Percentiles rank a stretch among this genome's conserved stretches.
Conservation (phyloP, 2,329 filamentous ascomycete species). For the Sporothrix curviconia region DNA sequence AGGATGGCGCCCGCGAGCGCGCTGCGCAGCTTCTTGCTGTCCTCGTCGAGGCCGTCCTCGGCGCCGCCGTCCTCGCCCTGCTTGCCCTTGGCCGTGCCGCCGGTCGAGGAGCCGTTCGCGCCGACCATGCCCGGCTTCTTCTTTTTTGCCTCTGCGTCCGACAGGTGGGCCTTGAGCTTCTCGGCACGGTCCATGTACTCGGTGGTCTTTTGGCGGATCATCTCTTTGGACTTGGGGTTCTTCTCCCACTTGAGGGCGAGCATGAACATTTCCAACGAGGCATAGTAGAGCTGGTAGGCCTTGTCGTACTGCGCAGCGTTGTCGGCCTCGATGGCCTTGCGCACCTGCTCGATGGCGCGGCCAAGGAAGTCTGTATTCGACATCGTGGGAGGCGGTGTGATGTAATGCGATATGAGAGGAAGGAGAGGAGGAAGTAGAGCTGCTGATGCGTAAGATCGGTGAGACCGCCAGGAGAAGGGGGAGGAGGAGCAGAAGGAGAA, state of each 20-base stretch:
- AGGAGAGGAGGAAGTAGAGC: background rate
- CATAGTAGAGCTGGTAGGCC: conserved; percentile 93
- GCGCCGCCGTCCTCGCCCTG: conserved; percentile 51
- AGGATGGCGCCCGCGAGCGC: conserved; percentile 88
- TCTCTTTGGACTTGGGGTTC: conserved; percentile 93
- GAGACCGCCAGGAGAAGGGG: background rate
- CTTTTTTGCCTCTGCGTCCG: conserved; percentile 62
- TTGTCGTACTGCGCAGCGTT: conserved; percentile 95
- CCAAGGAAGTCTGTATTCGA: conserved; percentile 95
- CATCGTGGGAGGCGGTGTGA: conserved; percentile 48
- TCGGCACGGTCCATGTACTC: conserved; percentile 99
- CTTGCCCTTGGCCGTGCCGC: conserved; percentile 57
- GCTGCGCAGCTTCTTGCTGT: conserved; percentile 89
- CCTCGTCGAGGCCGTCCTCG: conserved; percentile 68
- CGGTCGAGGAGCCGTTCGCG: conserved; percentile 60
- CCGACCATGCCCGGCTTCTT: conserved; percentile 68
- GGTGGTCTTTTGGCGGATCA: conserved; percentile 88
- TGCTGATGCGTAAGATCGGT: background rate
- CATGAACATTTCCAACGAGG: conserved; percentile 95
- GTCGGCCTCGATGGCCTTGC: conserved; percentile 95
- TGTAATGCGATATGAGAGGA: background rate
- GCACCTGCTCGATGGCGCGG: conserved; percentile 92
- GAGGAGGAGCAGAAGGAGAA: background rate
- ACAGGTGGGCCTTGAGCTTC: conserved; percentile 88
- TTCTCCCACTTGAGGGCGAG: conserved; percentile 99